Conservation (phyloP, 164 flowering plant species). For the Nymphaea colorata region DNA sequence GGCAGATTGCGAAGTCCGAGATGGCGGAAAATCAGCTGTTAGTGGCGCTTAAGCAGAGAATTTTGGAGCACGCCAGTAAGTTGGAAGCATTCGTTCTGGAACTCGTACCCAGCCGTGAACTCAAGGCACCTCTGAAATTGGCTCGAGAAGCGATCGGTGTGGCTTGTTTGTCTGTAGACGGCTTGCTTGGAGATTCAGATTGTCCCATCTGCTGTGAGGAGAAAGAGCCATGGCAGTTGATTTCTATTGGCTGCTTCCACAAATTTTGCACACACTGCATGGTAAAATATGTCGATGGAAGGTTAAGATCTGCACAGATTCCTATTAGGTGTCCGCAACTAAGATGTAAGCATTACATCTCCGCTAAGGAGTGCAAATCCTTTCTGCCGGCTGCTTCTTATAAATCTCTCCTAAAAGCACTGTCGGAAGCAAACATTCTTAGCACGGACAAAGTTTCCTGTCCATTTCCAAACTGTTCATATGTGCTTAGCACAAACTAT, state of each 20-base stretch:
- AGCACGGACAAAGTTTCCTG: slow-evolving; percentile 48
- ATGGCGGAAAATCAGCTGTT: slow-evolving; percentile 47
- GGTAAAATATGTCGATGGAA: slow-evolving; percentile 60
- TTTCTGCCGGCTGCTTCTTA: slow-evolving; percentile 63
- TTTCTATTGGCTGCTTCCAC: slow-evolving; percentile 67
- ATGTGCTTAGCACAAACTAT: slow-evolving; percentile 49
- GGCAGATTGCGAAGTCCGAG: slow-evolving; percentile 48
- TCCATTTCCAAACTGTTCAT: slow-evolving; percentile 65
- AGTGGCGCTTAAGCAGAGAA: slow-evolving; percentile 56
- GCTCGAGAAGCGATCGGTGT: slow-evolving; percentile 80
- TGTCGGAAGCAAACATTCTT: slow-evolving; percentile 44
- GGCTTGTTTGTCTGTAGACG: slow-evolving; percentile 28
- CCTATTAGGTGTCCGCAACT: slow-evolving; percentile 74
- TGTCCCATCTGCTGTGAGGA: slow-evolving; percentile 83
- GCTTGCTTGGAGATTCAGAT: slow-evolving; percentile 22
- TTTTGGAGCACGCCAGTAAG: slow-evolving; percentile 37
- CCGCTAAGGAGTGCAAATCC: slow-evolving; percentile 51
- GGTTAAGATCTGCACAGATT: slow-evolving; percentile 46
- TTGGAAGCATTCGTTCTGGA: slow-evolving; percentile 49
- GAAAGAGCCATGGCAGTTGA: slow-evolving; percentile 45
- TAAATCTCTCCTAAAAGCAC: slow-evolving; percentile 45
- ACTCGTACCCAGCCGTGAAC: slow-evolving; percentile 27
- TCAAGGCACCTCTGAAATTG: slow-evolving; percentile 36
- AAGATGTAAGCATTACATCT: slow-evolving; percentile 55
- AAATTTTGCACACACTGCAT: slow-evolving; percentile 78